Evolutionary conservation across 495 filamentous ascomycete genomes (phyloP), one percentile per base, ranked within the genome.

Genomic region (Hyaloscypha finlandica): DNA sequence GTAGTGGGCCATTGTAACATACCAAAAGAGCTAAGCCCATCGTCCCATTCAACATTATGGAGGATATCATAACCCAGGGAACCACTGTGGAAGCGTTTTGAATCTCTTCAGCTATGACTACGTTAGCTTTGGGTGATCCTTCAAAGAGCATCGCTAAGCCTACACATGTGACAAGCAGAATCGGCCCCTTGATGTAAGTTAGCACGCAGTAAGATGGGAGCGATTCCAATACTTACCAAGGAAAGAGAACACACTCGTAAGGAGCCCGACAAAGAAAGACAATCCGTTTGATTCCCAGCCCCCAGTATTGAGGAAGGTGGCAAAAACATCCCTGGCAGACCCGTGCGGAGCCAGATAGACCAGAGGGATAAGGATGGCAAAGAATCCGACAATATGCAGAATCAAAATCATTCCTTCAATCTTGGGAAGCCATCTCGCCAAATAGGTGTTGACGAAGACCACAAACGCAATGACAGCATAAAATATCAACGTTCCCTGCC

Each of bases 401-500:
- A 81, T 70, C 6, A 85, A 68, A 6, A 81, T 74, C n/a, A 74
- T 25, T 32, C 75, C 76, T 65, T 85, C 30, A 79, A 68, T 61
- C 78, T 81, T 66, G 74, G 79, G 33, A 71, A 75, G 33, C 73
- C 74, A 30, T 73, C 74, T 58, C 74, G 76, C 65, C 61, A 78
- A 3, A 61, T 72, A 19, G 52, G 66, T 29, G 80, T 78, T 11
- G 76, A 68, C 55, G 31, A 68, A 54, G 8, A 66, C 75, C 8
- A 80, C 69, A 67, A 81, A 77, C 4, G 76, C 22, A 12, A 83
- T 73, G 22, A 77, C 77, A 4, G 81, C 73, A 6, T 74, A 67
- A 14, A 83, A 71, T 16, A 88, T 73, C 75, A 33, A 78, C 0
- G 83, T 83, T 19, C 76, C 81, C 22, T 87, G 84, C 81, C 81